Conservation (phyloP, 2,329 filamentous ascomycete genomes). For the Ophiostoma fasciatum region DNA sequence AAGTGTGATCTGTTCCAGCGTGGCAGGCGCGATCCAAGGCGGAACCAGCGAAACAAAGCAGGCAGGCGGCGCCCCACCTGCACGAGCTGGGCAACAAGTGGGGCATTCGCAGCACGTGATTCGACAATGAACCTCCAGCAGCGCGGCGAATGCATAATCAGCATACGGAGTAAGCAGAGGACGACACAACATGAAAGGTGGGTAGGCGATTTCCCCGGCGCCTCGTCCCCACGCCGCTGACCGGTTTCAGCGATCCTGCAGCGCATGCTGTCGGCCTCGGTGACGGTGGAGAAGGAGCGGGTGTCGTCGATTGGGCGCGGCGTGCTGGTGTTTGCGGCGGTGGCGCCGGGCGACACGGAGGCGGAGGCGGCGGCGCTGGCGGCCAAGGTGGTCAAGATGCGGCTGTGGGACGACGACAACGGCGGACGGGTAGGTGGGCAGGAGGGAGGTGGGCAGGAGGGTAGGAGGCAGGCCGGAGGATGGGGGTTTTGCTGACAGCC, state of each 20-base stretch:
- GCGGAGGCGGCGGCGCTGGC: slow-evolving; percentile 79
- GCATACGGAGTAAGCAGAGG: too few relatives aligned
- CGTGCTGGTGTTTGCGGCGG: slow-evolving; percentile 77
- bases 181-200: slow-evolving; percentile 23
- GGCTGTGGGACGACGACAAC: slow-evolving; percentile 74
- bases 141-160: too few relatives aligned
- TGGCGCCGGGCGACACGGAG: slow-evolving; percentile 78
- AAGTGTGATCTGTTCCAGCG: slow-evolving; percentile 2
- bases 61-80: neutral
- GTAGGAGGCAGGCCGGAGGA: slow-evolving; percentile 25
- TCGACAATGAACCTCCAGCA: too few relatives aligned
- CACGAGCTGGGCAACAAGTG: slow-evolving; percentile 5
- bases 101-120: too few relatives aligned
- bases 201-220: too few relatives aligned
- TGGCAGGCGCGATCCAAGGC: slow-evolving; percentile 7
- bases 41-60: slow-evolving; percentile 5
- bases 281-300: slow-evolving; percentile 81
- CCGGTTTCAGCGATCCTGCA: slow-evolving; percentile 75
- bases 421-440: slow-evolving; percentile 43
- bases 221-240: too few relatives aligned
- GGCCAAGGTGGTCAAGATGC: slow-evolving; percentile 75
- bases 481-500: neutral
- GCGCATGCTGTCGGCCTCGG: slow-evolving; percentile 85
- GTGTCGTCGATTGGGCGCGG: slow-evolving; percentile 86
- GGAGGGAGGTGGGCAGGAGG: neutral